Conservation (phyloP, 306 rosid species). For the Cucurbita pepo region DNA sequence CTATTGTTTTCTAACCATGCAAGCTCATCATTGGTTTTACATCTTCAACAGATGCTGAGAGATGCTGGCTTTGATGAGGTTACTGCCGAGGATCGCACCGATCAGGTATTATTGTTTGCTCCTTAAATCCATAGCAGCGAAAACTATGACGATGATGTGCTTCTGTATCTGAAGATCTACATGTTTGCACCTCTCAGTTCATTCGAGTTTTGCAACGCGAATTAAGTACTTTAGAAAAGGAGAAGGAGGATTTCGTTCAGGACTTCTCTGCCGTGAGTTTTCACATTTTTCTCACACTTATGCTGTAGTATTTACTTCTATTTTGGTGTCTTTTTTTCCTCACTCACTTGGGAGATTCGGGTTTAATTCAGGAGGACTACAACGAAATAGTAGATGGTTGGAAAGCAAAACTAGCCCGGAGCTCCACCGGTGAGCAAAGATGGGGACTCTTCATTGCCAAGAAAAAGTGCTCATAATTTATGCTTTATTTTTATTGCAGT, state of each 20-base stretch:
- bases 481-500: background rate
- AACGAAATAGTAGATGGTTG: slow-evolving; percentile 34
- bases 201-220: slow-evolving; percentile 44
- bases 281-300: background rate
- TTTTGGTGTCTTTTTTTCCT: background rate
- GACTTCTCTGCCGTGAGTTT: slow-evolving; percentile 57
- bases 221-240: slow-evolving; percentile 44
- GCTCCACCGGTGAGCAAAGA: slow-evolving; percentile 25
- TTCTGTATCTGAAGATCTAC: background rate
- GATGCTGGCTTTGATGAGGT: slow-evolving; percentile 69
- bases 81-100: slow-evolving; percentile 61
- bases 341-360: background rate
- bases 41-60: slow-evolving; percentile 47
- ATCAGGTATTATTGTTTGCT: slow-evolving; percentile 32
- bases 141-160: background rate
- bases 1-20: background rate
- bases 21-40: background rate
- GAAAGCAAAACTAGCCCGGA: slow-evolving; percentile 33
- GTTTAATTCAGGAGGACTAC: slow-evolving; percentile 20
- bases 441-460: slow-evolving; percentile 57
- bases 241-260: slow-evolving; percentile 34
- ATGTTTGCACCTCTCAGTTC: slow-evolving; percentile 27
- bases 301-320: background rate
- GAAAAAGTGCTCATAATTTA: slow-evolving; percentile 27
- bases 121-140: background rate